Evolutionary conservation across 495 filamentous ascomycete species (phyloP).

Genomic region (Penicillium parvum): DNA sequence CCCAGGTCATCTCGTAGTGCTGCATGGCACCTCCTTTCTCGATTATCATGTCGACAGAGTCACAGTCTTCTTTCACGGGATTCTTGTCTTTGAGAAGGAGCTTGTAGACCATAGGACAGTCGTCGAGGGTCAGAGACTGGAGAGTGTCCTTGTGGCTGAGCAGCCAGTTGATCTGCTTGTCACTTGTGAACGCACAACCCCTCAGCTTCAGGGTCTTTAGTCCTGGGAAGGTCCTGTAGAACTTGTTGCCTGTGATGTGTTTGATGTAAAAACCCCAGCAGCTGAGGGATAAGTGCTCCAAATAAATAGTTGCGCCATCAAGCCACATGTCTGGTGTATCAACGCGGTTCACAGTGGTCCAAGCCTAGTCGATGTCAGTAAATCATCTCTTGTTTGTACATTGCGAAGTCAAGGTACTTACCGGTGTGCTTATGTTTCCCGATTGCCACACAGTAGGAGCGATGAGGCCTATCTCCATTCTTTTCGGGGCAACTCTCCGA

Average conservation of each 20-base stretch:
- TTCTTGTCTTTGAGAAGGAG: neutral
- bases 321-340: neutral
- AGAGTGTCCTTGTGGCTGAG: neutral
- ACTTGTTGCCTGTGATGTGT: neutral
- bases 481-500: neutral
- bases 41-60: too few species aligned
- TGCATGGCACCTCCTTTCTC: neutral
- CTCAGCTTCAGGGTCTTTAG: neutral
- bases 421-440: too few species aligned
- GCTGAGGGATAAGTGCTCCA: neutral
- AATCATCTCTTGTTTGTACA: too few species aligned
- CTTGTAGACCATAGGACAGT: neutral
- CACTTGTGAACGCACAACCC: neutral
- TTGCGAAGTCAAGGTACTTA: too few species aligned
- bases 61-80: neutral
- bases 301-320: neutral
- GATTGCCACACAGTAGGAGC: neutral
- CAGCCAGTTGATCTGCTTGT: neutral
- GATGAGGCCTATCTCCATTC: neutral
- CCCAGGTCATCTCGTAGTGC: neutral
- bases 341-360: too few species aligned
- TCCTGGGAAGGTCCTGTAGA: neutral
- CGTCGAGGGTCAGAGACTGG: neutral
- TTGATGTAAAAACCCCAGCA: neutral
- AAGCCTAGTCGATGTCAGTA: too few species aligned